Base-by-base conservation (phyloP, 345 rosid species). In the Erucastrum elatum region DNA sequence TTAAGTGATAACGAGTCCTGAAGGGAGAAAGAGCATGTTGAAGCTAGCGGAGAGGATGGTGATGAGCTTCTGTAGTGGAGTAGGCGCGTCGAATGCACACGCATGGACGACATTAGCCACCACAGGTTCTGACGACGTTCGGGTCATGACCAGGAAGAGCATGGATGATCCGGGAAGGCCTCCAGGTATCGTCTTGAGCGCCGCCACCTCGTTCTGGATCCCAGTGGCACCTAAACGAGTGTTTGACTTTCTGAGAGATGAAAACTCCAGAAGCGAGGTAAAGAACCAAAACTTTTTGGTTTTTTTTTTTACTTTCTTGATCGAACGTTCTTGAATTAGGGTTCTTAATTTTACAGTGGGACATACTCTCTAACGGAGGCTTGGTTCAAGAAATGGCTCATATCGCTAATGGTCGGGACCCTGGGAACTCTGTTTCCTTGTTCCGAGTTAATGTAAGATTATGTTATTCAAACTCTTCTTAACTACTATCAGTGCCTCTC, bases 141-240 rank as follows among this genome's bases (percentile, higher is more conserved):
- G 98, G 69, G 98, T 92, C n/a, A 94, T 94, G 99, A 94, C 98
- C 31, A 83, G 99, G 68, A 91, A 92, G 87, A 91, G 99, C 27
- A 84, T 87, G 90, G 98, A 92, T 81, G 98, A 94, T 82, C 98
- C 98, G 0, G 97, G 98, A 63, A 90, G 97, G 78, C 98, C 98
- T 55, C 94, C 92, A 0, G 97, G 98, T 1, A 94, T 94, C 51
- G 98, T 94, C 25, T 88, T 94, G 8, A 92, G 98, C 31, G 95
- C 97, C 0, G 95, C 98, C 17, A 92, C 97, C 76, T 94, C 98
- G 13, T 92, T 94, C 80, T 92, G 97, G 98, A 86, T 94, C 68
- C 91, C 97, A 0, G 90, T 94, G 26, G 85, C 90, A 0, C 87
- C 97, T 1, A 92, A 85, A 73, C 80, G 89, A 60, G 88, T 89